Base-by-base conservation (phyloP, 139 green algal species). In the Raphidocelis subcapitata region DNA sequence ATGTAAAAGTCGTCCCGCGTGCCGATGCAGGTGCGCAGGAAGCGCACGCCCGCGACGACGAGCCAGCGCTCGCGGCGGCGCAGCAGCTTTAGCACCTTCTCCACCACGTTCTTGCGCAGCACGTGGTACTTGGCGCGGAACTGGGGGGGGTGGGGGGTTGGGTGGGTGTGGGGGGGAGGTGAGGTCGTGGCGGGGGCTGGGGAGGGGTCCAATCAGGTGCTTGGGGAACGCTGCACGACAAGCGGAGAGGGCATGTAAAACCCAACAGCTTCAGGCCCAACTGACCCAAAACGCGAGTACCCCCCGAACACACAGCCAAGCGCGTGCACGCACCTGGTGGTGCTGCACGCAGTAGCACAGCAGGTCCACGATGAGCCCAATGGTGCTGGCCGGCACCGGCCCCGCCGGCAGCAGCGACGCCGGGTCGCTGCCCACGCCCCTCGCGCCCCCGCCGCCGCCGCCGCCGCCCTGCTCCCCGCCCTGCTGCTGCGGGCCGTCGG, bases 331-430 rank as follows among this genome's bases (percentile, higher is more conserved):
- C n/a, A n/a, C n/a, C n/a, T n/a, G 47, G 79, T 99, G 96, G 77
- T 98, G 92, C 57, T 93, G 85, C n/a, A 98, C 90, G 75, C 91
- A 97, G 83, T 97, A 99, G 79, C 88, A 94, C 28, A 99, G 80
- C 37, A 99, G 82, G 54, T 99, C 96, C 37, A 97, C 73, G 23
- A 98, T 87, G 24, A 94, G 82, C 0, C 71, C 85, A 59, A 98
- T 74, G 24, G 86, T 91, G 51, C 67, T 64, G 24, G 85, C 79
- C 12, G 84, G 81, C 49, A 84, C 81, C 29, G 15, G 23, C 29
- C 21, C 23, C 46, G 24, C 1, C 8, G 59, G 36, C 32, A 37
- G 46, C 69, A 52, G 69, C 44, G n/a, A 52, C 20, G 31, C 36
- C 31, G 59, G 55, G 35, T 23, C 12, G 1, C 65, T 57, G n/a